Evolutionary conservation across 2,329 filamentous ascomycete species (phyloP).

Genomic region (Exophiala bonariae): DNA sequence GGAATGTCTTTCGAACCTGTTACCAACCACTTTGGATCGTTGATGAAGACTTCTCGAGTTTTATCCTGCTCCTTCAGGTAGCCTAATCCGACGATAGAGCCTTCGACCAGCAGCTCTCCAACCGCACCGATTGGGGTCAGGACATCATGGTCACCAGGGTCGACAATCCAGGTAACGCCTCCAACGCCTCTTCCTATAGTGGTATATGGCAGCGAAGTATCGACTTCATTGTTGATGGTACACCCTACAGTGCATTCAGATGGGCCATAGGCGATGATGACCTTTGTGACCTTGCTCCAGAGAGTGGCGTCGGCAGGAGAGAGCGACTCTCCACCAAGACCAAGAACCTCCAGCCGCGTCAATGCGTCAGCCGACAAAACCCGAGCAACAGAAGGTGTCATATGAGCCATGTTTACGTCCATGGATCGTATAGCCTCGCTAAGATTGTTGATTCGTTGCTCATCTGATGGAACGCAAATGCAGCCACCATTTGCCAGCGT

Average conservation of each 20-base stretch:
- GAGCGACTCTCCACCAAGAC: conserved; percentile 48
- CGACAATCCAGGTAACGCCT: conserved; percentile 41
- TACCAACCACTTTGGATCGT: conserved; percentile 35
- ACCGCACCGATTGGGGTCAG: conserved; percentile 46
- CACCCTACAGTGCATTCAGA: conserved; percentile 42
- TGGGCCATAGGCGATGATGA: conserved; percentile 47
- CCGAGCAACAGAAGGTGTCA: conserved; percentile 59
- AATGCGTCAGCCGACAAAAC: conserved; percentile 44
- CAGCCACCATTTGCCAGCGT: conserved; percentile 59
- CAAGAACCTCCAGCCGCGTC: conserved; percentile 43
- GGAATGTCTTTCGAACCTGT: conserved; percentile 19
- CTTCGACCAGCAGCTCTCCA: conserved; percentile 50
- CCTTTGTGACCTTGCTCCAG: conserved; percentile 43
- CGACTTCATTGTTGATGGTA: conserved; percentile 34
- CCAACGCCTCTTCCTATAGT: conserved; percentile 38
- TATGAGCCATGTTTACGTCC: conserved; percentile 53
- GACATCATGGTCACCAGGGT: conserved; percentile 37
- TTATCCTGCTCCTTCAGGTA: conserved; percentile 42
- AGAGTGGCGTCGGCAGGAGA: conserved; percentile 42
- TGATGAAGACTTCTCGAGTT: conserved; percentile 37
- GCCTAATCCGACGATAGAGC: conserved; percentile 45
- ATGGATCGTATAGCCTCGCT: conserved; percentile 50
- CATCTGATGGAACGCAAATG: conserved; percentile 57
- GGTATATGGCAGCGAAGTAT: conserved; percentile 29
- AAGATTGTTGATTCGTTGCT: conserved; percentile 53